Percentiles rank a stretch among this genome's conserved stretches.
phyloP scores from a whole-genome alignment of 2,329 filamentous ascomycete genomes.

The Colletotrichum phormii region DNA sequence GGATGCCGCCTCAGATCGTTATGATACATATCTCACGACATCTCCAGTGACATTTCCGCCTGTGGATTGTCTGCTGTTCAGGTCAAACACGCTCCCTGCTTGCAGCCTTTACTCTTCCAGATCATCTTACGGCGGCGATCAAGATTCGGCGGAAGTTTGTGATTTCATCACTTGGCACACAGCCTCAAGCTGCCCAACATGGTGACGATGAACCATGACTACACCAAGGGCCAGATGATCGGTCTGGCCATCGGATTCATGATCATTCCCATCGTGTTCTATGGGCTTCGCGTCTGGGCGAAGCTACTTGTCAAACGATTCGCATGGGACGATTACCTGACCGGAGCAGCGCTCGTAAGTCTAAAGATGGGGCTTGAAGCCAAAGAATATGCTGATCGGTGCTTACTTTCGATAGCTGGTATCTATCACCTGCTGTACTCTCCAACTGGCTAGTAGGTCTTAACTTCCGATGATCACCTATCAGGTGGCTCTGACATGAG shows the following conservation, averaged over 20 bases:
- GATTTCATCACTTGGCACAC: too few species aligned
- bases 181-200: background rate
- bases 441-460: slow-evolving; percentile 27
- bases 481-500: background rate
- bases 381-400: background rate
- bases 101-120: background rate
- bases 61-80: background rate
- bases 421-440: slow-evolving; percentile 24
- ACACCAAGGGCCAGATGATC: slow-evolving; percentile 34
- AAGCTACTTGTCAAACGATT: slow-evolving; percentile 34
- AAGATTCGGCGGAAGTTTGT: background rate
- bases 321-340: slow-evolving; percentile 33
- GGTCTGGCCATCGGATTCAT: slow-evolving; percentile 33
- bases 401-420: background rate
- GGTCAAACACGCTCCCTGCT: background rate
- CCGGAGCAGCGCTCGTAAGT: slow-evolving; percentile 30
- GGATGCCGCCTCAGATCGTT: background rate
- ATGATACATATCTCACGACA: background rate
- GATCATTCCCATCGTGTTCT: slow-evolving; percentile 30
- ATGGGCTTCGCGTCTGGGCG: slow-evolving; percentile 31
- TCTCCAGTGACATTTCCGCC: background rate
- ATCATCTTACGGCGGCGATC: background rate
- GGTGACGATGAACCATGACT: slow-evolving; percentile 28
- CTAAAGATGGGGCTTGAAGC: too few species aligned
- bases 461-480: too few species aligned